Evolutionary conservation across 225 moss, liverwort and hornwort genomes (phyloP).

Genomic region (Anthoceros angustus): DNA sequence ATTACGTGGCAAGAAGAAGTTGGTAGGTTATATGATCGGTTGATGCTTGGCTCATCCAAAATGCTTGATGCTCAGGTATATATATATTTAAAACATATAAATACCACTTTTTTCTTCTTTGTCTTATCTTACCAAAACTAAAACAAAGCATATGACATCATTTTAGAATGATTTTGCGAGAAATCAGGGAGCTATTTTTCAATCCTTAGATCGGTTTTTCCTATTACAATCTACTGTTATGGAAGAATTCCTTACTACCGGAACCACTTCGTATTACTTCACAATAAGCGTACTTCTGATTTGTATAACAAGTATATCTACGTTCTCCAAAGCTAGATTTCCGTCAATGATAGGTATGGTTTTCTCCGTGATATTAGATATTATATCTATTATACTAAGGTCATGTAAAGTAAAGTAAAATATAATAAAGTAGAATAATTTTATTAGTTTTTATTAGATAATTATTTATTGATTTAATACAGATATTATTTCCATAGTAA

Average conservation of each 20-base stretch:
- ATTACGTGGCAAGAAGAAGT: background rate
- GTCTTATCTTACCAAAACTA: background rate
- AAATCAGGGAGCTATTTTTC: background rate
- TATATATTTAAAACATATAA: background rate
- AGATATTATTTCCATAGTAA: too few relatives aligned
- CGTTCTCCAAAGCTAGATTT: background rate
- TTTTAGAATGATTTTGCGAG: background rate
- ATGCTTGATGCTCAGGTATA: slow-evolving; percentile 1
- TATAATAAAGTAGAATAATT: too few relatives aligned
- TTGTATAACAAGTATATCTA: background rate
- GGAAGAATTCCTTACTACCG: background rate
- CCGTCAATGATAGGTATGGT: background rate
- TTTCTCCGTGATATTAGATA: too few relatives aligned
- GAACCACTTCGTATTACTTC: background rate
- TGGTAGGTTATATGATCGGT: background rate
- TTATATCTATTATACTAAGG: background rate
- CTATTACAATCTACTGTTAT: background rate
- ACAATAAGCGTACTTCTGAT: background rate
- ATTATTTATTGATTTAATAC: too few relatives aligned
- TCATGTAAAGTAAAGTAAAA: background rate
- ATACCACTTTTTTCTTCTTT: background rate
- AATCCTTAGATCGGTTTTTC: background rate
- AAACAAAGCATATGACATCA: background rate
- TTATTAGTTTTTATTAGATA: too few relatives aligned
- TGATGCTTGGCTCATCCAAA: background rate